Evolutionary conservation across 2,329 filamentous ascomycete genomes (phyloP), one percentile per base, ranked within the genome.

Genomic region (Trichoderma asperellum): DNA sequence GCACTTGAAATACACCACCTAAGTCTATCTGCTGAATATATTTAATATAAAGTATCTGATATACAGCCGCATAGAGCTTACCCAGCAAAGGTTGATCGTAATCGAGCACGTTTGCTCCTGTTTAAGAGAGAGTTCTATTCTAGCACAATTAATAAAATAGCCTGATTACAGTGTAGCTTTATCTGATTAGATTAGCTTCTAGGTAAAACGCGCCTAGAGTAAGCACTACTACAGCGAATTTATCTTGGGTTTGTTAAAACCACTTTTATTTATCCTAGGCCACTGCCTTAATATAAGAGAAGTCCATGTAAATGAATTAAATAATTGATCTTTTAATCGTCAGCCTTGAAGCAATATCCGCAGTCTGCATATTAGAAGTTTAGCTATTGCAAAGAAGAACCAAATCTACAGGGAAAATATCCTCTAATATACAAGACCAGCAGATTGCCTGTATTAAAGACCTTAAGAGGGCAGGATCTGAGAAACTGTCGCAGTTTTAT

Each of bases 171-270:
- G 37, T 7, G 2, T 18, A 18, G 11, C 24, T 43, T 21, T 40
- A 55, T 60, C 53, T 34, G 65, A 68, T 60, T 60, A 43, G 57
- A 59, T 29, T 24, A 53, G 27, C n/a, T 53, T 55, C 49, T 34
- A 60, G 34, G 27, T 53, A 21, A n/a, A 27, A 53, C 52, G 56
- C 55, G 37, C 63, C 37, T 12, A 58, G 63, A 66, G 63, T 27
- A 43, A 29, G 53, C 53, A 52, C 37, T 58, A n/a, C 29, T 18
- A 40, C 40, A 29, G 27, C 35, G 55, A n/a, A 58, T 34, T 49
- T 37, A 58, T 21, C 40, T 52, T 58, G 53, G n/a, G 52, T 37
- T 35, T 24, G 14, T n/a, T 37, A 21, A 35, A 21, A 21, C 27
- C 27, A 57, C 35, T 24, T 47, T 66, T 37, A 47, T 37, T 66